phyloP scores from a whole-genome alignment of 768 basidiomycete species.

The Termitomyces sp. region DNA sequence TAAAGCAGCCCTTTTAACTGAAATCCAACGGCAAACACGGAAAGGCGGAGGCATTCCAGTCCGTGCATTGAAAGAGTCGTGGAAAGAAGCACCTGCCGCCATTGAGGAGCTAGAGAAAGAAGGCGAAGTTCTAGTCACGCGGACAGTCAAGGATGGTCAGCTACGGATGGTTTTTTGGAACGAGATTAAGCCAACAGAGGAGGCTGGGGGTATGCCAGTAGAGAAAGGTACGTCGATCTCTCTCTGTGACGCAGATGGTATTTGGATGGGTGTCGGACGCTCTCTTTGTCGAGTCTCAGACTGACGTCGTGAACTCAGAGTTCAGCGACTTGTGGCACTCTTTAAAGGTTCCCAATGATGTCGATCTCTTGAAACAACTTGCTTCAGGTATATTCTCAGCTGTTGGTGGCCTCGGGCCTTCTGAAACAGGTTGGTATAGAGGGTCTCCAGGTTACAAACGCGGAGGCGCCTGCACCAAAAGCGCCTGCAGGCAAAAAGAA shows the following conservation, averaged over 20 bases:
- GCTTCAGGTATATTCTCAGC: constrained; percentile 49
- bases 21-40: constrained; percentile 81
- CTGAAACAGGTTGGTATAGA: constrained; percentile 35
- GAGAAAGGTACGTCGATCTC: constrained; percentile 59
- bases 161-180: constrained; percentile 88
- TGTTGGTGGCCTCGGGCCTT: constrained; percentile 4
- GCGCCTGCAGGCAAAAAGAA: constrained; percentile 63
- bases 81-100: constrained; percentile 80
- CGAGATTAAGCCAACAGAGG: constrained; percentile 74
- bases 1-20: constrained; percentile 76
- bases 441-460: constrained; percentile 75
- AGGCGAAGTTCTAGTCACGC: constrained; percentile 84
- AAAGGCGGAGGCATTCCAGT: constrained; percentile 85
- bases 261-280: constrained; percentile 6
- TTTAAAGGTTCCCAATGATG: constrained; percentile 80
- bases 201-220: constrained; percentile 62
- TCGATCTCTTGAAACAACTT: constrained; percentile 74
- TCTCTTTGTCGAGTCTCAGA: constrained; percentile 1
- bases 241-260: constrained; percentile 1
- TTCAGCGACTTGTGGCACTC: constrained; percentile 86
- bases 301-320: constrained; percentile 42
- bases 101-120: constrained; percentile 89
- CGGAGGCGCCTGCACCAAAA: constrained; percentile 53
- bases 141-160: constrained; percentile 79
- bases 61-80: constrained; percentile 81